Evolutionary conservation across 345 rosid genomes (phyloP).

Genomic region (Angophora floribunda): DNA sequence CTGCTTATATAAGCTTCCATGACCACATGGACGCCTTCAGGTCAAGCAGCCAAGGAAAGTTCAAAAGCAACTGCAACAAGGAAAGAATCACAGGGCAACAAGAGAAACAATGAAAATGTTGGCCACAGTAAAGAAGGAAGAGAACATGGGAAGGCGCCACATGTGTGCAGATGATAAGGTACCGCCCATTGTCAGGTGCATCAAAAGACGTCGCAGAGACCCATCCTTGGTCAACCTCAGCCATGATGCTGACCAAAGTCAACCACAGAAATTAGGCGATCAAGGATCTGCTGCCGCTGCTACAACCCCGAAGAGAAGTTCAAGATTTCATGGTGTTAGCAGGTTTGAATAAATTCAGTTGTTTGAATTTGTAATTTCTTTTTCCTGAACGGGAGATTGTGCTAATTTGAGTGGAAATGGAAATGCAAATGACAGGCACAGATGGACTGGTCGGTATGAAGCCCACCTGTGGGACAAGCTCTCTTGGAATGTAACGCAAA

Average conservation of each 20-base stretch:
- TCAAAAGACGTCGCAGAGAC: constrained; percentile 39
- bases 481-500: constrained; percentile 59
- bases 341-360: constrained; percentile 5
- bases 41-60: background rate
- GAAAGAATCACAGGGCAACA: background rate
- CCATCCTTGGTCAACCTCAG: background rate
- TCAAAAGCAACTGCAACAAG: background rate
- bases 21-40: background rate
- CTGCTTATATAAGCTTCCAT: background rate
- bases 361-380: background rate
- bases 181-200: constrained; percentile 6
- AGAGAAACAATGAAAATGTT: constrained; percentile 13
- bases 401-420: background rate
- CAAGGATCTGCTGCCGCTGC: constrained; percentile 21
- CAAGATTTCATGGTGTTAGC: constrained; percentile 67
- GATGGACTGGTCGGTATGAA: constrained; percentile 64
- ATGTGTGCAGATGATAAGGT: background rate
- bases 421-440: constrained; percentile 22
- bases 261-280: constrained; percentile 10
- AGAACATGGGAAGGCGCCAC: constrained; percentile 10
- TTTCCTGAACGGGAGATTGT: background rate
- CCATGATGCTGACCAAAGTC: background rate
- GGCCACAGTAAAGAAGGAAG: constrained; percentile 24
- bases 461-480: constrained; percentile 73
- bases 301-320: constrained; percentile 58